These are phyloP conservation scores for Tremellales sp. DNA, from an alignment of 1,284 basidiomycete genomes.

Conservation along the genomic window DNA sequence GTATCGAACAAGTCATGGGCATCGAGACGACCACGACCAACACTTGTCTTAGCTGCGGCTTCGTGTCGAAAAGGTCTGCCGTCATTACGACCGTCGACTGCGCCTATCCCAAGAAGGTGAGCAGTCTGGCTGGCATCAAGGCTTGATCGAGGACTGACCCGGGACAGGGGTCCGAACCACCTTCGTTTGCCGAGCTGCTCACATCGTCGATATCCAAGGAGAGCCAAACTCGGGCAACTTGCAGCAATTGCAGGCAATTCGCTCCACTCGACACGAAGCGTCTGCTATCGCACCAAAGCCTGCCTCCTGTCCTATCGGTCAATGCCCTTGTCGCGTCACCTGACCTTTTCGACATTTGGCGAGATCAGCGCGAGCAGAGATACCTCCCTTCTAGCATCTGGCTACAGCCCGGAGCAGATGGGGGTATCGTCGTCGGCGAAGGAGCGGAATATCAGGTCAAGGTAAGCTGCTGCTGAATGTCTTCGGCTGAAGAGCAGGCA, in stretches of 20 bases:
- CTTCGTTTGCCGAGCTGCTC: constrained; percentile 64
- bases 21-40: constrained; percentile 70
- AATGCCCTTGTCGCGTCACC: constrained; percentile 78
- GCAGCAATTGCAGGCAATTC: constrained; percentile 74
- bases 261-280: constrained; percentile 69
- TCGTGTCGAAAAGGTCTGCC: constrained; percentile 65
- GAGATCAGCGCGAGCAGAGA: constrained; percentile 25
- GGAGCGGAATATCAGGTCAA: constrained; percentile 63
- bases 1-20: constrained; percentile 72
- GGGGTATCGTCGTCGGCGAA: constrained; percentile 56
- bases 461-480: constrained; percentile 51
- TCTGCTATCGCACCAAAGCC: constrained; percentile 57
- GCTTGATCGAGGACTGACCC: neutral
- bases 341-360: constrained; percentile 73
- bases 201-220: constrained; percentile 74
- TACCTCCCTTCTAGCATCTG: constrained; percentile 45
- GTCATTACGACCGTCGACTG: constrained; percentile 81
- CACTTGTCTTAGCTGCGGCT: constrained; percentile 71
- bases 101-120: constrained; percentile 75
- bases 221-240: constrained; percentile 77
- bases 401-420: neutral
- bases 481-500: constrained; percentile 16
- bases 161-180: constrained; percentile 2
- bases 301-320: constrained; percentile 83
- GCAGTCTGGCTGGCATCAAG: constrained; percentile 12